phyloP scores from a whole-genome alignment of 768 basidiomycete species.

The Porphyrellus cyaneotinctus region DNA sequence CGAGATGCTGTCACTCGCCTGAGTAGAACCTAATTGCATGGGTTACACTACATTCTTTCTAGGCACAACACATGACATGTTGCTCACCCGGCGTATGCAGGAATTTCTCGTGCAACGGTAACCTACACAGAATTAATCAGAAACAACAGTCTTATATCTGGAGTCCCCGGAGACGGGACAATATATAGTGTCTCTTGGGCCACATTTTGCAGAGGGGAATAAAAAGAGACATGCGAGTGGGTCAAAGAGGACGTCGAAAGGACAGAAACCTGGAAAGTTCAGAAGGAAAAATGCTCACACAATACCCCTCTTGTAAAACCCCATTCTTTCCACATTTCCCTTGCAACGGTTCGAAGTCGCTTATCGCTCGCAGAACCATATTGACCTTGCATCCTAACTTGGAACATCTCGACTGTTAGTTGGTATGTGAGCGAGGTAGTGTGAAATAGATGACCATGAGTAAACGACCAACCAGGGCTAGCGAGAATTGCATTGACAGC shows the following conservation, averaged over 20 bases:
- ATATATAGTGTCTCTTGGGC: too few species aligned
- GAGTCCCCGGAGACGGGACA: background rate
- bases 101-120: slow-evolving; percentile 90
- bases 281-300: slow-evolving; percentile 51
- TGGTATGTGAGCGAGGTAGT: background rate
- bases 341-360: slow-evolving; percentile 61
- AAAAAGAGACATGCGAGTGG: too few species aligned
- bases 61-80: background rate
- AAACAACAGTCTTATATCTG: background rate
- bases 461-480: slow-evolving; percentile 63
- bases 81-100: slow-evolving; percentile 80
- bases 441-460: background rate
- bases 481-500: slow-evolving; percentile 87
- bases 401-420: slow-evolving; percentile 89
- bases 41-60: background rate
- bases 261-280: too few species aligned
- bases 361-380: slow-evolving; percentile 82
- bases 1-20: slow-evolving; percentile 32
- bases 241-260: too few species aligned
- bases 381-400: slow-evolving; percentile 96
- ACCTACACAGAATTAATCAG: slow-evolving; percentile 38
- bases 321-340: slow-evolving; percentile 84
- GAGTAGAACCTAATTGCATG: slow-evolving; percentile 56
- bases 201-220: too few species aligned
- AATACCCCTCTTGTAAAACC: slow-evolving; percentile 90